Evolutionary conservation across 768 basidiomycete species (phyloP).

Genomic region (Calocera viscosa): DNA sequence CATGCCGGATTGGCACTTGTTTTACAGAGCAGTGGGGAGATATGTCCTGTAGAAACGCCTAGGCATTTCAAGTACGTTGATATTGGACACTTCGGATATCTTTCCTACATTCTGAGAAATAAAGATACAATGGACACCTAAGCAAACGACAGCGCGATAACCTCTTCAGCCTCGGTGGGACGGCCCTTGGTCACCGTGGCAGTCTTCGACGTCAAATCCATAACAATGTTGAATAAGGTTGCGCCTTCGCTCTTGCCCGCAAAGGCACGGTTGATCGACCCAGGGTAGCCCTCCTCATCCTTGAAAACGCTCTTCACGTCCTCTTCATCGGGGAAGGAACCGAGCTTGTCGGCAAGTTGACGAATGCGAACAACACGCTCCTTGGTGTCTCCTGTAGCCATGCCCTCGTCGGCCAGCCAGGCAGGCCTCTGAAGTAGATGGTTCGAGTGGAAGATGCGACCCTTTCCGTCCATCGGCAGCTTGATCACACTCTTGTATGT

Average conservation of each 20-base stretch:
- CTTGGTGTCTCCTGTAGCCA: constrained; percentile 26
- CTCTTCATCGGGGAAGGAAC: constrained; percentile 14
- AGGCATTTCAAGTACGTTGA: background rate
- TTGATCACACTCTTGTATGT: constrained; percentile 24
- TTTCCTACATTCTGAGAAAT: background rate
- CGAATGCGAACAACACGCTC: constrained; percentile 23
- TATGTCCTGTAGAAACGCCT: constrained; percentile 18
- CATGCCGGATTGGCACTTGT: constrained; percentile 46
- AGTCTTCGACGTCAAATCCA: constrained; percentile 20
- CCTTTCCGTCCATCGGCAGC: constrained; percentile 22
- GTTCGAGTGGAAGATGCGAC: constrained; percentile 29
- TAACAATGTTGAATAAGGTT: constrained; percentile 31
- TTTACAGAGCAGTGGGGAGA: constrained; percentile 47
- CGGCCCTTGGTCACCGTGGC: background rate
- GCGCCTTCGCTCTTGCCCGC: constrained; percentile 21
- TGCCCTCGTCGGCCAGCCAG: constrained; percentile 25
- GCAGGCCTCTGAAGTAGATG: constrained; percentile 26
- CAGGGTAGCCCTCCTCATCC: constrained; percentile 25
- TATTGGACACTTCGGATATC: background rate
- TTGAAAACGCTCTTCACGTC: constrained; percentile 23
- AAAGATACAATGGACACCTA: background rate
- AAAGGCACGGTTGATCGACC: constrained; percentile 26
- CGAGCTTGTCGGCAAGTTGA: constrained; percentile 21
- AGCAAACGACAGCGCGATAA: background rate
- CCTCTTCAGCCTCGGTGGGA: background rate